phyloP scores from a whole-genome alignment of 163 green algal species.

The Scenedesmus sp. region DNA sequence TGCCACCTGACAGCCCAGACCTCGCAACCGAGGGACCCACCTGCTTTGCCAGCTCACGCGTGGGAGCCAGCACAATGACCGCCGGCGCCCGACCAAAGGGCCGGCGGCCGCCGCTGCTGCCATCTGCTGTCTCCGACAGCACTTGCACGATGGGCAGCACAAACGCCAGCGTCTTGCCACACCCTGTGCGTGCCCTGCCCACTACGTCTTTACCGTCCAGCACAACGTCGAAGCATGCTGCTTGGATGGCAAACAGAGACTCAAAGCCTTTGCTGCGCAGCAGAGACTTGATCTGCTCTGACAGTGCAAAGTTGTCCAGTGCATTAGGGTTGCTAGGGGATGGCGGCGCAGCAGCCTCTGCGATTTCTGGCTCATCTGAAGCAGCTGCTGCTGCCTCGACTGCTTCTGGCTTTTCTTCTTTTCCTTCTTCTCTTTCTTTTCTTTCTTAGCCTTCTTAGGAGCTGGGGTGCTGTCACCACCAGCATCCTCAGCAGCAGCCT shows the following conservation, averaged over 20 bases:
- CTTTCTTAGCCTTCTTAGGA: conserved; percentile 56
- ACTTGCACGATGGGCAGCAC: conserved; percentile 96
- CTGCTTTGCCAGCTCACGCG: conserved; percentile 99
- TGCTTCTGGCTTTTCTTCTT: conserved; percentile 26
- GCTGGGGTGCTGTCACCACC: conserved; percentile 19
- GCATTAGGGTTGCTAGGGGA: conserved; percentile 24
- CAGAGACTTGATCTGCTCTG: conserved; percentile 75
- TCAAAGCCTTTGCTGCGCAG: conserved; percentile 85
- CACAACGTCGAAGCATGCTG: conserved; percentile 79
- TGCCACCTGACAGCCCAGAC: background rate
- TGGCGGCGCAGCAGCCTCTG: conserved; percentile 21
- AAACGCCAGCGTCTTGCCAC: conserved; percentile 99
- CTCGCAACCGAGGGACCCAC: conserved; percentile 65
- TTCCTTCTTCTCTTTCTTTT: background rate
- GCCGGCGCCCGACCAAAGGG: conserved; percentile 69
- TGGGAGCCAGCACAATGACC: conserved; percentile 96
- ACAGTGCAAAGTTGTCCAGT: conserved; percentile 88
- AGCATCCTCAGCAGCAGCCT: conserved; percentile 32
- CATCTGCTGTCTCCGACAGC: conserved; percentile 62
- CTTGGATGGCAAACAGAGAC: conserved; percentile 91
- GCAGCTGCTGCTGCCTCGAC: background rate
- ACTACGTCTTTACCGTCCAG: conserved; percentile 93
- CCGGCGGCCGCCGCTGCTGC: conserved; percentile 27
- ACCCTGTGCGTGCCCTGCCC: conserved; percentile 94
- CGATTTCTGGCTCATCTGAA: conserved; percentile 10